Evolutionary conservation across 306 rosid genomes (phyloP), one percentile per base, ranked within the genome.

Genomic region (Lathyrus oleraceus): DNA sequence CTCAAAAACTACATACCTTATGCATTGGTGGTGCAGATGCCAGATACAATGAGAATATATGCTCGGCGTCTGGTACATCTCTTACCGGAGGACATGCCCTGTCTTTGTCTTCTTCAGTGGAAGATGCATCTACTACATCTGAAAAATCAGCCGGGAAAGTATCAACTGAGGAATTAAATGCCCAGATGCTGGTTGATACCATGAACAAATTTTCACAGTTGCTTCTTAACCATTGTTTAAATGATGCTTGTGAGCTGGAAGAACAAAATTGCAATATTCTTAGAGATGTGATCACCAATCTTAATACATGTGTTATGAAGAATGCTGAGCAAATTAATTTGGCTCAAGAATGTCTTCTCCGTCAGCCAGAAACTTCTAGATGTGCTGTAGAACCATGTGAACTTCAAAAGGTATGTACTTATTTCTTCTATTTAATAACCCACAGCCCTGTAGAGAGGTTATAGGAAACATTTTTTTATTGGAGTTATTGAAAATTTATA

Each of bases 121-220:
- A 19, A 73, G 79, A 61, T 77, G 82, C 79, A 67, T 36, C 82
- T 76, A 14, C 64, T 67, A 45, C 75, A 52, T 77, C 81, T 25
- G 61, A 61, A 67, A 74, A 77, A 68, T 49, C 82, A 28, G 56
- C 28, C 66, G 76, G 6, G 60, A 76, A 57, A 27, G 63, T 28
- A 68, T 54, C 82, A 36, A 39, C 40, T 71, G 79, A 10, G 66
- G 74, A 80, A 70, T 61, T 83, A 57, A 86, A 86, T 84, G 82
- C 82, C 78, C 86, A 60, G 63, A 67, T 70, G 79, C 76, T 95
- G 83, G 80, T 91, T 67, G 76, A 78, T 67, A 78, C 77, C 4
- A 73, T 95, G 80, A 82, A 73, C 53, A 83, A 79, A 71, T 48
- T 87, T 75, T 89, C 97, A 51, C 91, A 89, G 16, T 47, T 83